Evolutionary conservation across 176 grass and related monocot genomes (phyloP).

Genomic region (Raddia distichophylla): DNA sequence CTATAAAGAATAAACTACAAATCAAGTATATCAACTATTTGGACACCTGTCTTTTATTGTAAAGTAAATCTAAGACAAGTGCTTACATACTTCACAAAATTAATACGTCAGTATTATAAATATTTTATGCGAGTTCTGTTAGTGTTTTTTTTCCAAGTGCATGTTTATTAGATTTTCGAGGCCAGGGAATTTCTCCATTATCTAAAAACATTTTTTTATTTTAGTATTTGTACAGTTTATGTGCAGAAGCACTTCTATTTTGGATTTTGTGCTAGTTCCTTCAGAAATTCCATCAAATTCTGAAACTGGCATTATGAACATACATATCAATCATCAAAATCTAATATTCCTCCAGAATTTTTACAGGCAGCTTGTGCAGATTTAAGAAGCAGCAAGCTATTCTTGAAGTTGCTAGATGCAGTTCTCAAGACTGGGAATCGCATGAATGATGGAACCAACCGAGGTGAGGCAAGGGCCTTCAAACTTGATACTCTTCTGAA

Average conservation of each 20-base stretch:
- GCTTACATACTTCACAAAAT: neutral
- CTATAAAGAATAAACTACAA: neutral
- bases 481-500: conserved; percentile 73
- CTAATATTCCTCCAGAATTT: conserved; percentile 55
- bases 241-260: neutral
- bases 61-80: neutral
- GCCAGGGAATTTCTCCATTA: no score
- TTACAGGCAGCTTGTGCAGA: conserved; percentile 81
- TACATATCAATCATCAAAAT: conserved; percentile 35
- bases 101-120: neutral
- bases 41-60: neutral
- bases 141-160: neutral
- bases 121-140: neutral
- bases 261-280: conserved; percentile 4
- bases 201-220: neutral
- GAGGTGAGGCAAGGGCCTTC: conserved; percentile 55
- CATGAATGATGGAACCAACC: conserved; percentile 59
- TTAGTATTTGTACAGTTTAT: neutral
- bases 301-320: neutral
- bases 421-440: conserved; percentile 66
- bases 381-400: conserved; percentile 75
- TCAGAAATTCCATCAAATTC: neutral
- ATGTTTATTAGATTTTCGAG: neutral
- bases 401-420: conserved; percentile 69
- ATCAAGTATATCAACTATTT: neutral